phyloP scores from a whole-genome alignment of 2,329 filamentous ascomycete species.

The Oidium heveae region DNA sequence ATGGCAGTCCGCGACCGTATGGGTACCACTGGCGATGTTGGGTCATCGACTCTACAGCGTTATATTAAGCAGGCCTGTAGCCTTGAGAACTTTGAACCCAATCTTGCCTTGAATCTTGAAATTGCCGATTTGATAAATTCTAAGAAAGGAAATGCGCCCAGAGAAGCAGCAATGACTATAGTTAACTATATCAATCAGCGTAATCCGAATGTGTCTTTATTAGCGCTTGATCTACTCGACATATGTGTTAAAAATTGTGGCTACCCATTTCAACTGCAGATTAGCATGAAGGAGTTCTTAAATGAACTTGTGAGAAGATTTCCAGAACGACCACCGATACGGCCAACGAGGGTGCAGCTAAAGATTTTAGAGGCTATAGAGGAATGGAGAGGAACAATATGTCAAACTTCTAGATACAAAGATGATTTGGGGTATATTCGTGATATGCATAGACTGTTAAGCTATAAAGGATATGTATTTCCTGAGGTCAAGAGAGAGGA shows the following conservation, averaged over 20 bases:
- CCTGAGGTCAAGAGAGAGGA: constrained; percentile 81
- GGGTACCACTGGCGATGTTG: constrained; percentile 52
- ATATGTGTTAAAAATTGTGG: constrained; percentile 99
- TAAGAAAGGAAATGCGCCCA: constrained; percentile 87
- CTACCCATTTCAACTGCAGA: constrained; percentile 95
- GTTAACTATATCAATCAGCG: constrained; percentile 90
- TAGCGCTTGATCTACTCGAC: constrained; percentile 79
- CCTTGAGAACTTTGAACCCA: constrained; percentile 92
- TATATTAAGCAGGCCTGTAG: constrained; percentile 94
- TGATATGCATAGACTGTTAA: constrained; percentile 88
- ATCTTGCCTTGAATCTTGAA: constrained; percentile 87
- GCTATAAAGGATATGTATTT: constrained; percentile 93
- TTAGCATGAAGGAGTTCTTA: constrained; percentile 94
- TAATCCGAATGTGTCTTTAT: constrained; percentile 79
- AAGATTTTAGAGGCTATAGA: constrained; percentile 91
- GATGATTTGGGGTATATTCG: constrained; percentile 88
- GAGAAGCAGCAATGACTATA: constrained; percentile 81
- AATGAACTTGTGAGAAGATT: constrained; percentile 95
- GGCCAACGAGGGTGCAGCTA: constrained; percentile 64
- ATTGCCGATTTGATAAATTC: constrained; percentile 89
- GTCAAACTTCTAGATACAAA: constrained; percentile 91
- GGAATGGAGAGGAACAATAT: constrained; percentile 96
- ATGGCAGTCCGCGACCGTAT: constrained; percentile 92
- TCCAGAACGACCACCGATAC: constrained; percentile 72
- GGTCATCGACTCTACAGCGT: constrained; percentile 70